These are phyloP conservation scores for Alternaria incomplexa DNA, from an alignment of 2,329 filamentous ascomycete species.

Conservation along the genomic window DNA sequence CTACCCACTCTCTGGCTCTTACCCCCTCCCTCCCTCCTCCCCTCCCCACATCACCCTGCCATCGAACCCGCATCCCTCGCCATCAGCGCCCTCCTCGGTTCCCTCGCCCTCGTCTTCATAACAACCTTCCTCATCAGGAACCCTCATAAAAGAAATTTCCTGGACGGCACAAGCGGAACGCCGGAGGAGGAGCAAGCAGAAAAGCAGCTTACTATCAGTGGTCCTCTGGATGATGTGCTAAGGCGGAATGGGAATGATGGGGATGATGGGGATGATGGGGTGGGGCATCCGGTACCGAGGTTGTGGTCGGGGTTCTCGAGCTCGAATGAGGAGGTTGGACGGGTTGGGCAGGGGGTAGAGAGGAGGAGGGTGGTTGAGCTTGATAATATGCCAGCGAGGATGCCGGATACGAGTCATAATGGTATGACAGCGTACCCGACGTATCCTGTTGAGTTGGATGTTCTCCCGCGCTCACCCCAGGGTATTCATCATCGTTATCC, in stretches of 20 bases:
- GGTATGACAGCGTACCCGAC: background rate
- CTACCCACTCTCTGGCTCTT: slow-evolving; percentile 6
- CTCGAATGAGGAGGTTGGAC: background rate
- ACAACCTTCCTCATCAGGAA: background rate
- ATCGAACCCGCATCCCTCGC: slow-evolving; percentile 6
- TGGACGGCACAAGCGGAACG: background rate
- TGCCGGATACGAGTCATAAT: background rate
- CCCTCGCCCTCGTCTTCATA: slow-evolving; percentile 3
- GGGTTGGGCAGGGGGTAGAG: background rate
- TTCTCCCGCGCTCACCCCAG: background rate
- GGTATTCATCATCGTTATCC: background rate
- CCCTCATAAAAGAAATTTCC: background rate
- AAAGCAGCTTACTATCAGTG: background rate
- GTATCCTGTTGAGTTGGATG: background rate
- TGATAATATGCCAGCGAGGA: background rate
- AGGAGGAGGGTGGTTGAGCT: background rate
- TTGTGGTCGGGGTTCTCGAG: background rate
- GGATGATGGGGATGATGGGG: background rate
- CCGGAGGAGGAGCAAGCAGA: background rate
- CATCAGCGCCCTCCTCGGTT: slow-evolving; percentile 4
- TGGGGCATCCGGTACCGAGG: background rate
- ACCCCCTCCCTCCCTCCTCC: slow-evolving; percentile 1
- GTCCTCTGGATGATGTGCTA: background rate
- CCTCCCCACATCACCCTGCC: background rate
- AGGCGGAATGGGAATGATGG: background rate